Conservation (phyloP, 228 moss, liverwort and hornwort species). For the Sphagnum fallax region DNA sequence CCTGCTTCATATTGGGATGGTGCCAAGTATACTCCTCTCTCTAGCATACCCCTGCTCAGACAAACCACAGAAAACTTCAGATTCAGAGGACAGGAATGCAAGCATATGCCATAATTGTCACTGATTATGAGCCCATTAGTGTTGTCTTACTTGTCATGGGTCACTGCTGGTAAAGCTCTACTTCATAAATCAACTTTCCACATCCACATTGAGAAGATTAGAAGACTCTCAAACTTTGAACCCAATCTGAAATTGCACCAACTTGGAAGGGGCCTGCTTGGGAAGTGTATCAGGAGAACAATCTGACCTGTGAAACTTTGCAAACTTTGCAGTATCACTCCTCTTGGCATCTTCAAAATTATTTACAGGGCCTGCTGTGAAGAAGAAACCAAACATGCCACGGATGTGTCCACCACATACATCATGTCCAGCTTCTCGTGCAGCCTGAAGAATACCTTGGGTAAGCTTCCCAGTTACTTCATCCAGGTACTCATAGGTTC, state of each 20-base stretch:
- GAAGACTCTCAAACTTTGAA: too few species aligned
- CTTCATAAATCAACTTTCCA: too few species aligned
- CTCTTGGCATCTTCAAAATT: conserved; percentile 90
- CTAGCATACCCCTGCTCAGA: conserved; percentile 69
- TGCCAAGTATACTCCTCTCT: conserved; percentile 89
- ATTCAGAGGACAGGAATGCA: not conserved
- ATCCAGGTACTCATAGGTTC: conserved; percentile 75
- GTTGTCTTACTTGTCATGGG: too few species aligned
- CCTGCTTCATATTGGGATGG: conserved; percentile 96
- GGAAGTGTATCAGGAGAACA: not conserved
- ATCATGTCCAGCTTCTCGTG: conserved; percentile 73
- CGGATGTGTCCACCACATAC: conserved; percentile 81
- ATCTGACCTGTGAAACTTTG: conserved; percentile 60
- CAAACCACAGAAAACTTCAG: not conserved
- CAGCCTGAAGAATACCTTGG: conserved; percentile 69
- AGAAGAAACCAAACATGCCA: conserved; percentile 99
- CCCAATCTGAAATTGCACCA: too few species aligned
- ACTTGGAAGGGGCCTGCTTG: too few species aligned
- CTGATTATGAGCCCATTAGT: too few species aligned
- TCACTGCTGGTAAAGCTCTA: too few species aligned
- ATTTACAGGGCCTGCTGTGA: conserved; percentile 77
- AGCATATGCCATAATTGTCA: not conserved
- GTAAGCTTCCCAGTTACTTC: conserved; percentile 66
- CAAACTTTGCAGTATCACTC: conserved; percentile 91
- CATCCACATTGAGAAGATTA: too few species aligned